A percentile compares a stretch with the other conserved stretches of the same genome.
Conservation (phyloP, 192 early-diverging fungal genomes). For the Lunasporangiospora selenospora region DNA sequence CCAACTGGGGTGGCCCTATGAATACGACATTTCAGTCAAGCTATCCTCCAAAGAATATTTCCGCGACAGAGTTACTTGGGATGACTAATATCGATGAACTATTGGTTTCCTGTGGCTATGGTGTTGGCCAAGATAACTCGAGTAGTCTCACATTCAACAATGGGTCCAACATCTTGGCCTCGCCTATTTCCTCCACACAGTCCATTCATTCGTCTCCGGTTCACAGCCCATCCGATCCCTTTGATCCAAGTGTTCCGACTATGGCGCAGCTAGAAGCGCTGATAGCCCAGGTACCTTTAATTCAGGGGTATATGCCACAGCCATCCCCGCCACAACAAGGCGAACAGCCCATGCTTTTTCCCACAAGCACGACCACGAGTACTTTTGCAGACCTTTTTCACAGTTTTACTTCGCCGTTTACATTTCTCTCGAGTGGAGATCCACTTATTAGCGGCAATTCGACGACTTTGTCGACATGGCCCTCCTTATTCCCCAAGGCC, state of each 20-base stretch:
- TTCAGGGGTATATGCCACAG: constrained; percentile 16
- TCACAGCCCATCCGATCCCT: too few relatives aligned
- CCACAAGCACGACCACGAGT: constrained; percentile 3
- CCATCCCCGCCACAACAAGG: constrained; percentile 10
- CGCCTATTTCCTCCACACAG: constrained; percentile 11
- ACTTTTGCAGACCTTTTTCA: constrained; percentile 11
- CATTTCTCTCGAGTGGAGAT: constrained; percentile 6
- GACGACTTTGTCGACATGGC: constrained; percentile 12
- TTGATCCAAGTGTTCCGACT: too few relatives aligned
- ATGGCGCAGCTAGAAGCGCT: constrained; percentile 23
- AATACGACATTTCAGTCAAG: not conserved
- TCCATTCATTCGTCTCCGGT: constrained; percentile 14
- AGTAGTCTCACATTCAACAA: too few relatives aligned
- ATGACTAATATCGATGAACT: constrained; percentile 33
- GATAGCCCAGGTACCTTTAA: constrained; percentile 22
- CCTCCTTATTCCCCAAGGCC: constrained; percentile 20
- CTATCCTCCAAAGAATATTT: constrained; percentile 6
- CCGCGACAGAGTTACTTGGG: constrained; percentile 25
- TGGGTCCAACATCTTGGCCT: constrained; percentile 7
- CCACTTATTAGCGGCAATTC: constrained; percentile 22
- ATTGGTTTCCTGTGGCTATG: constrained; percentile 29
- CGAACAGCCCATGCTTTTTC: constrained; percentile 6
- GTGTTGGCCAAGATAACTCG: too few relatives aligned
- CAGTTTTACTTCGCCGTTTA: constrained; percentile 17
- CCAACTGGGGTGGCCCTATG: too few relatives aligned